Evolutionary conservation across 768 basidiomycete genomes (phyloP).

Genomic region (Rhodotorula diobovata): DNA sequence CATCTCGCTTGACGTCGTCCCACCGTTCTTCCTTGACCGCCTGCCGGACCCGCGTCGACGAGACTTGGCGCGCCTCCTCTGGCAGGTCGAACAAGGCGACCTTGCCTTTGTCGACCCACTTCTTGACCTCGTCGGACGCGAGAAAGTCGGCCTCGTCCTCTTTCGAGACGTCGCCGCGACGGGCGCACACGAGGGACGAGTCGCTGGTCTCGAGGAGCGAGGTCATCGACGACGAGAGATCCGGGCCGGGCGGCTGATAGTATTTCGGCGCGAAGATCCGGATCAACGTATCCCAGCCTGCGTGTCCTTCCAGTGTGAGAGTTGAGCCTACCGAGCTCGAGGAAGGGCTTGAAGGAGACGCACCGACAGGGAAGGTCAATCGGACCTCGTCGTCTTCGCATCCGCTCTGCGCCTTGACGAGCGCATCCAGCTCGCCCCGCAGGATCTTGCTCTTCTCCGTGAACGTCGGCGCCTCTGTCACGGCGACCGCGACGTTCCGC

Average conservation of each 20-base stretch:
- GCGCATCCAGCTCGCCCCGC: constrained; percentile 53
- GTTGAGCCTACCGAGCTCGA: not conserved
- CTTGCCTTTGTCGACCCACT: constrained; percentile 53
- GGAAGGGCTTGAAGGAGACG: not conserved
- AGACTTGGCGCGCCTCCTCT: constrained; percentile 54
- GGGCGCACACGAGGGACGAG: constrained; percentile 64
- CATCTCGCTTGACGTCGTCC: constrained; percentile 26
- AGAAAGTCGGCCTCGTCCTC: constrained; percentile 46
- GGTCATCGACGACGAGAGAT: constrained; percentile 59
- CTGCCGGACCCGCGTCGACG: constrained; percentile 65
- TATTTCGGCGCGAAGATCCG: constrained; percentile 72
- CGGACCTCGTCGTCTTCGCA: not conserved
- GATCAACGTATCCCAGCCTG: constrained; percentile 80
- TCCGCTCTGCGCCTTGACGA: constrained; percentile 42
- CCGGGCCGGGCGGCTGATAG: constrained; percentile 53
- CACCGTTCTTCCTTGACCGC: constrained; percentile 46
- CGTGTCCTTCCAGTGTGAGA: constrained; percentile 53
- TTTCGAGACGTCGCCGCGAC: constrained; percentile 50
- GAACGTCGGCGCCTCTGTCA: constrained; percentile 83
- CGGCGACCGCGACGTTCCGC: constrained; percentile 65
- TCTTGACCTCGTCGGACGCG: constrained; percentile 49
- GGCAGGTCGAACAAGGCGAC: constrained; percentile 64
- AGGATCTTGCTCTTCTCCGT: constrained; percentile 69
- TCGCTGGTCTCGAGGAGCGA: constrained; percentile 61
- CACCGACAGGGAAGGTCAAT: constrained; percentile 24